Conservation (phyloP, 179 eudicot species). For the Spergularia azorica region DNA sequence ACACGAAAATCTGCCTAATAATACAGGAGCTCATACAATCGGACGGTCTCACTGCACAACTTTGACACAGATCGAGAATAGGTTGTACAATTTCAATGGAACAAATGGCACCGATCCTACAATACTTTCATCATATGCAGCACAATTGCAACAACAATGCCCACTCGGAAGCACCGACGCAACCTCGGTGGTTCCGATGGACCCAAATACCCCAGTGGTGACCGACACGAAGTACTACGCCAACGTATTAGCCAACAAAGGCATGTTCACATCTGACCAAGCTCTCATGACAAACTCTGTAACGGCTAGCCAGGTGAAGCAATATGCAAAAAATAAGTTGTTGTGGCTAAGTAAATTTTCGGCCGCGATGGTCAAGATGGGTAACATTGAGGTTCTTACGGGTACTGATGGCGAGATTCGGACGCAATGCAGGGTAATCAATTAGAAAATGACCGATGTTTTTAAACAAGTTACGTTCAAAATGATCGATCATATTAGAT, state of each 20-base stretch:
- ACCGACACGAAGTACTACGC: slow-evolving; percentile 56
- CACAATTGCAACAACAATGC: slow-evolving; percentile 56
- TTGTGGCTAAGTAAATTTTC: slow-evolving; percentile 56
- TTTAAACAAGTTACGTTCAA: too few species aligned
- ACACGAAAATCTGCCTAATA: background rate
- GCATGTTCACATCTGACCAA: slow-evolving; percentile 76
- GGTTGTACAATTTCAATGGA: slow-evolving; percentile 65
- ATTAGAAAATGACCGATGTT: slow-evolving; percentile 4
- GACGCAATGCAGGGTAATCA: slow-evolving; percentile 56
- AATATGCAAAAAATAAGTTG: slow-evolving; percentile 34
- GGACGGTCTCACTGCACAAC: slow-evolving; percentile 83
- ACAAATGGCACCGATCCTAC: slow-evolving; percentile 52
- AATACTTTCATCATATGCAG: slow-evolving; percentile 49
- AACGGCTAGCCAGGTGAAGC: slow-evolving; percentile 42
- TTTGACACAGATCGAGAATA: slow-evolving; percentile 28
- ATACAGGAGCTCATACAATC: slow-evolving; percentile 76
- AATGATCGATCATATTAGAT: too few species aligned
- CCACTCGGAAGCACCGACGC: slow-evolving; percentile 47
- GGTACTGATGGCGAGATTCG: slow-evolving; percentile 40
- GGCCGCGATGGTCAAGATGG: slow-evolving; percentile 82
- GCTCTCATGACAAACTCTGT: slow-evolving; percentile 39
- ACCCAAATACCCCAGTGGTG: slow-evolving; percentile 48
- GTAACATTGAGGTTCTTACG: slow-evolving; percentile 50
- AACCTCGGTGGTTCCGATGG: slow-evolving; percentile 63
- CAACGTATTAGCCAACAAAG: slow-evolving; percentile 47